A percentile compares a stretch with the other conserved stretches of the same genome.
phyloP scores from a whole-genome alignment of 148 eudicot species.

The Chenopodium album region DNA sequence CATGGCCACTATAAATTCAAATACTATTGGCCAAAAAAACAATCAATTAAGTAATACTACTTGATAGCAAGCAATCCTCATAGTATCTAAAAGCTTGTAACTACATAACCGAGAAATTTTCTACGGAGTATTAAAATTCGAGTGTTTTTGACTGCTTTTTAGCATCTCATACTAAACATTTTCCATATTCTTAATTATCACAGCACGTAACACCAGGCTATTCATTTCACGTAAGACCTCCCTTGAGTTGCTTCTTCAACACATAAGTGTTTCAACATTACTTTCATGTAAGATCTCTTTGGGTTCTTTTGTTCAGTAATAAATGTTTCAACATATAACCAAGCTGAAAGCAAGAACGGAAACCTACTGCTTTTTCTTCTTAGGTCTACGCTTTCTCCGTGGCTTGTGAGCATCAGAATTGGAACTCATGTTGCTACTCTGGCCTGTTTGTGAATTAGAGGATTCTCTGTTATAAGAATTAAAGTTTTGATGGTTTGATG shows the following conservation, averaged over 20 bases:
- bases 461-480: conserved; percentile 30
- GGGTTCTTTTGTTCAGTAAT: not conserved
- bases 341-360: conserved; percentile 4
- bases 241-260: not conserved
- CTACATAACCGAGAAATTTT: not conserved
- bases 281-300: not conserved
- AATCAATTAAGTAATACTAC: no score
- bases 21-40: no score
- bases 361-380: conserved; percentile 72
- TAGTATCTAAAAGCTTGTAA: not conserved
- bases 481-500: conserved; percentile 22
- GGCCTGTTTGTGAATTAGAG: conserved; percentile 54
- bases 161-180: not conserved
- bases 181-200: not conserved
- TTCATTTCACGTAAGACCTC: not conserved
- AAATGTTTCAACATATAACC: not conserved
- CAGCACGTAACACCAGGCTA: not conserved
- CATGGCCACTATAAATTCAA: no score
- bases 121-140: not conserved
- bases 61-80: no score
- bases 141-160: not conserved
- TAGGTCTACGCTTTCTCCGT: conserved; percentile 87
- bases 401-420: conserved; percentile 89
- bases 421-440: conserved; percentile 80
- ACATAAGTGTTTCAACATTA: not conserved